Evolutionary conservation across 306 rosid species (phyloP).

Genomic region (Casuarina glauca): DNA sequence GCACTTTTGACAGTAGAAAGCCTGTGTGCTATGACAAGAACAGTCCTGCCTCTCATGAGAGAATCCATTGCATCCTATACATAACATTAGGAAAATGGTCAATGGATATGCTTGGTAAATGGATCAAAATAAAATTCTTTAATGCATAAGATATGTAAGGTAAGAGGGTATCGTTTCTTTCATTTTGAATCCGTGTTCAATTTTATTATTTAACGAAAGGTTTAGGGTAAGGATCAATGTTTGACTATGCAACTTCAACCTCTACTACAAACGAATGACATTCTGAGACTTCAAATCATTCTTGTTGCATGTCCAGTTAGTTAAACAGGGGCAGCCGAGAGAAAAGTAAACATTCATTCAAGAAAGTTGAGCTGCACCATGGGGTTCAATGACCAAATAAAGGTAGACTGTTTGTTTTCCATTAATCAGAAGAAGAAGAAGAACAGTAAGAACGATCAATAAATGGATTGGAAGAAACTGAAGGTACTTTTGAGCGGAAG

Average conservation of each 20-base stretch:
- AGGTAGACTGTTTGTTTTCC: neutral
- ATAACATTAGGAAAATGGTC: neutral
- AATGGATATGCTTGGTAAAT: neutral
- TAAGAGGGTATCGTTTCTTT: neutral
- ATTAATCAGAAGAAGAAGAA: neutral
- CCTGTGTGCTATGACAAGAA: slow-evolving; percentile 75
- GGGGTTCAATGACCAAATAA: neutral
- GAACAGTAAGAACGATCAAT: neutral
- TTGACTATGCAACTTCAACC: neutral
- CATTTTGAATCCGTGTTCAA: too few species aligned
- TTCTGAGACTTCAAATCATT: neutral
- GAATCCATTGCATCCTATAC: slow-evolving; percentile 76
- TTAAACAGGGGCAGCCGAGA: neutral
- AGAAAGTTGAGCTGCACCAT: neutral
- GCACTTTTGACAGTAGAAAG: slow-evolving; percentile 71
- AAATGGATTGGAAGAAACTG: neutral
- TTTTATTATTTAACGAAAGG: neutral
- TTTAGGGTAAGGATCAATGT: neutral
- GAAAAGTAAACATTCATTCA: neutral
- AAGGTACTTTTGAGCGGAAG: neutral
- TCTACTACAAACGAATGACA: neutral
- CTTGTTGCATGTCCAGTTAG: neutral
- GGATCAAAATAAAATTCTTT: neutral
- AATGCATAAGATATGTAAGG: neutral
- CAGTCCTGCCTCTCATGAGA: slow-evolving; percentile 70